Evolutionary conservation across 495 filamentous ascomycete species (phyloP), one percentile per base, ranked within the genome.

Genomic region (Talaromyces liani): DNA sequence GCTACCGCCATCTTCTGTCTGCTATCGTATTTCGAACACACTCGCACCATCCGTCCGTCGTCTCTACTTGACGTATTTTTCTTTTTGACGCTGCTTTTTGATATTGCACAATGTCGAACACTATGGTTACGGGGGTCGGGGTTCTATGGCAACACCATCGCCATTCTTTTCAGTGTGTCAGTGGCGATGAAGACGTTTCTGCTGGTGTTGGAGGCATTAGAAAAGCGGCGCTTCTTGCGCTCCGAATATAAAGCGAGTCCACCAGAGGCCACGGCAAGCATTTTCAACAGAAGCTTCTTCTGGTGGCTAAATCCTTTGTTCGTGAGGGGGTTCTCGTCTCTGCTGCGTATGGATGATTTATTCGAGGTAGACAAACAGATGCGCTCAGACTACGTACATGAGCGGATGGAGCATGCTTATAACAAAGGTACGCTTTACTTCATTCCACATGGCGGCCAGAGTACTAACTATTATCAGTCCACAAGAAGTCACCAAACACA

Each of bases 261-360:
- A 16, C 84, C 84, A 0, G 88, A 91, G 65, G 82, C 82, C n/a
- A 85, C 80, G 0, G 78, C 73, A 36, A 79, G 85, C 0, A 73
- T 85, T 12, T 84, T 81, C 61, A 81, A 74, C 62, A 74, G 74
- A 14, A 72, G 69, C 1, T 69, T 84, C 3, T 88, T 87, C 67
- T 82, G 70, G 64, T 90, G 87, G 85, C 70, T 88, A 59, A 87
- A 84, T 64, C 69, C 67, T 16, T 65, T 88, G 3, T 82, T 90
- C 58, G 67, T 63, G n/a, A 63, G 67, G 31, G 85, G 85, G 0
- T 83, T 81, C 63, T 71, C 56, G 2, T 77, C 69, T 10, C 59
- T 77, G 14, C 71, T 89, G 0, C 59, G 71, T 3, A 65, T 76
- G 6, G 71, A 80, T 20, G 80, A 84, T 60, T 65, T 88, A 2